Evolutionary conservation across 108 stramenopile species (phyloP).

Genomic region (Thalassiosira profunda): DNA sequence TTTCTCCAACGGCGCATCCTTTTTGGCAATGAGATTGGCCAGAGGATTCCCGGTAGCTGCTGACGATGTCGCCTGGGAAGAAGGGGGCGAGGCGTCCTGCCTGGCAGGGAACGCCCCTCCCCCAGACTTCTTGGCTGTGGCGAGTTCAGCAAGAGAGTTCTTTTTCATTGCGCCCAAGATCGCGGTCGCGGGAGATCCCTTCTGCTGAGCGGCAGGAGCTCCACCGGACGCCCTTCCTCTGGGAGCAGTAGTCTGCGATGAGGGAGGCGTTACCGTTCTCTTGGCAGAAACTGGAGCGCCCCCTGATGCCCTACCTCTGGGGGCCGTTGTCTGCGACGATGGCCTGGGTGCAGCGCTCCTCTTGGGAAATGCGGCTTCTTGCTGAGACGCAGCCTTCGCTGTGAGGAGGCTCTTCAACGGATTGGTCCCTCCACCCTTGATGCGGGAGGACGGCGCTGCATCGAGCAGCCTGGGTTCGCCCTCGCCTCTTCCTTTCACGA

Average conservation of each 20-base stretch:
- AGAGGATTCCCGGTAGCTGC: neutral
- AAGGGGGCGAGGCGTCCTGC: neutral
- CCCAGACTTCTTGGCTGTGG: neutral
- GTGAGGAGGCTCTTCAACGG: slow-evolving; percentile 2
- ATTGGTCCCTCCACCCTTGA: neutral
- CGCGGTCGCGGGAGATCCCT: too few species aligned
- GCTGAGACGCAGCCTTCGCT: neutral
- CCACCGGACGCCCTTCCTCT: too few species aligned
- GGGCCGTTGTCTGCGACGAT: neutral
- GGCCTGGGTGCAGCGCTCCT: neutral
- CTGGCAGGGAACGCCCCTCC: neutral
- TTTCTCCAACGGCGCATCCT: neutral
- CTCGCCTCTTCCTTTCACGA: neutral
- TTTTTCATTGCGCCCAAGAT: neutral
- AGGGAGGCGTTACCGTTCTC: neutral
- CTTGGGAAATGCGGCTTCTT: slow-evolving; percentile 4
- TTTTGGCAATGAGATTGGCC: slow-evolving; percentile 5
- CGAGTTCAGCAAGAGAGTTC: neutral
- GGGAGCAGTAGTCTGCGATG: neutral
- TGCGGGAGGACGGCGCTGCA: too few species aligned
- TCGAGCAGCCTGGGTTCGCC: neutral
- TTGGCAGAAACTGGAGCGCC: too few species aligned
- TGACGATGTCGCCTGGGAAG: slow-evolving; percentile 10
- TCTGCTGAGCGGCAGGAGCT: too few species aligned
- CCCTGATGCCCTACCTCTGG: neutral